These are phyloP conservation scores for Ramalina intermedia DNA, from an alignment of 495 filamentous ascomycete genomes.

Conservation along the genomic window DNA sequence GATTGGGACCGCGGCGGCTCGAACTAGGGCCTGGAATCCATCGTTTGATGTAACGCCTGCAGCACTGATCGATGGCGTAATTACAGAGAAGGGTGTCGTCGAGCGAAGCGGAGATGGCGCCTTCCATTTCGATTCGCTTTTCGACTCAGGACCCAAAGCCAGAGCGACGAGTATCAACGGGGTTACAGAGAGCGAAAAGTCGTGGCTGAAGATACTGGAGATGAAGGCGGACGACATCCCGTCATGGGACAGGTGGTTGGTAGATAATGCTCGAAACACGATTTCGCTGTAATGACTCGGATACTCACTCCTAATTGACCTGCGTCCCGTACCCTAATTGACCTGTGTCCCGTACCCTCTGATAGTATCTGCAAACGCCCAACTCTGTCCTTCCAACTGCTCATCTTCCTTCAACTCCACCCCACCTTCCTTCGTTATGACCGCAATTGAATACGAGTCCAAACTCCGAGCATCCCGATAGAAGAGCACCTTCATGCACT, in stretches of 20 bases:
- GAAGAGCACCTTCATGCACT: slow-evolving; percentile 96
- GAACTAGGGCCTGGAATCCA: slow-evolving; percentile 85
- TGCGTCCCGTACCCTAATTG: too few species aligned
- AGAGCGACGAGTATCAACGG: background rate
- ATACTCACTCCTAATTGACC: background rate
- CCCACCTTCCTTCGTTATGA: slow-evolving; percentile 65
- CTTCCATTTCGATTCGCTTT: slow-evolving; percentile 45
- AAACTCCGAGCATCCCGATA: slow-evolving; percentile 90
- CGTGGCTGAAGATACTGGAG: too few species aligned
- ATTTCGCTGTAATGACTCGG: too few species aligned
- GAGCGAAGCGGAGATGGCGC: slow-evolving; percentile 58
- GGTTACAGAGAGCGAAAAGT: too few species aligned
- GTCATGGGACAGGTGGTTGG: too few species aligned
- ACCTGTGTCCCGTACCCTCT: slow-evolving; percentile 46
- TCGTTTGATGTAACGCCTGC: slow-evolving; percentile 89
- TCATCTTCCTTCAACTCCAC: slow-evolving; percentile 74
- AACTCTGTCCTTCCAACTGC: slow-evolving; percentile 71
- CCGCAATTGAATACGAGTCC: slow-evolving; percentile 80
- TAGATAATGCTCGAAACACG: too few species aligned
- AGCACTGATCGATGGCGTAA: slow-evolving; percentile 77
- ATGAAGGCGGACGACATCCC: too few species aligned
- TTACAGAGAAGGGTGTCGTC: slow-evolving; percentile 81
- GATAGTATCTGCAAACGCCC: slow-evolving; percentile 88
- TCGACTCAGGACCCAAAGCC: slow-evolving; percentile 17
- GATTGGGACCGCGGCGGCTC: slow-evolving; percentile 66